Base-by-base conservation (phyloP, 169 alveolate genomes). In the Babesia caballi region DNA sequence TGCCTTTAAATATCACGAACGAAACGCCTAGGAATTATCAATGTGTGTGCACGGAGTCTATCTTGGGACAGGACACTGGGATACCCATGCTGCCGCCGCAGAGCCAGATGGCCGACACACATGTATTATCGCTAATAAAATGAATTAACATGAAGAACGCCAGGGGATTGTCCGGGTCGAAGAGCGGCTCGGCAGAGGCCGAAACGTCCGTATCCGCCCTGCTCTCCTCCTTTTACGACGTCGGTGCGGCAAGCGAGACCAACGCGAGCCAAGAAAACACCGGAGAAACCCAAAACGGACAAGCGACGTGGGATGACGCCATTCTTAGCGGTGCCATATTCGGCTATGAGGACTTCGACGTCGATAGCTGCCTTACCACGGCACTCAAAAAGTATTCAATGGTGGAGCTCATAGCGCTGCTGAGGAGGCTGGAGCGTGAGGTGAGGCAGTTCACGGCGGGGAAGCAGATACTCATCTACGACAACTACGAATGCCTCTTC, bases 401-500 rank as follows among this genome's bases (percentile, higher is more conserved):
- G 47, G 52, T 66, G 23, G 87, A 78, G 35, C 72, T 65, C 27
- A 68, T 68, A 23, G 70, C 69, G 4, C 46, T 78, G 1, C 61
- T 78, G 25, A 78, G 87, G 38, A 67, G 66, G 40, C 52, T 78
- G 35, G 87, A 78, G 42, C 60, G 87, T 21, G 87, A 78, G 49
- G 73, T 63, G 6, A 67, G 87, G 30, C 87, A 78, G 50, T 50
- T 68, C 40, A 78, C 87, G 27, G 87, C 87, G 6, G 87, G 87
- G 32, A 78, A 78, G 47, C 87, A 78, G 32, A 36, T 78, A 12
- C 54, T 78, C 12, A 68, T 78, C 38, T 78, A 78, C 47, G 87
- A 78, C 53, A 78, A 78, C 77, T 78, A 78, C 46, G 87, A 78
- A 61, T 78, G 87, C 49, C 83, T 78, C 30, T 78, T 78, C 56